Base-by-base conservation (phyloP, 371 early-diverging fungal species). In the Lichtheimia hyalospora region DNA sequence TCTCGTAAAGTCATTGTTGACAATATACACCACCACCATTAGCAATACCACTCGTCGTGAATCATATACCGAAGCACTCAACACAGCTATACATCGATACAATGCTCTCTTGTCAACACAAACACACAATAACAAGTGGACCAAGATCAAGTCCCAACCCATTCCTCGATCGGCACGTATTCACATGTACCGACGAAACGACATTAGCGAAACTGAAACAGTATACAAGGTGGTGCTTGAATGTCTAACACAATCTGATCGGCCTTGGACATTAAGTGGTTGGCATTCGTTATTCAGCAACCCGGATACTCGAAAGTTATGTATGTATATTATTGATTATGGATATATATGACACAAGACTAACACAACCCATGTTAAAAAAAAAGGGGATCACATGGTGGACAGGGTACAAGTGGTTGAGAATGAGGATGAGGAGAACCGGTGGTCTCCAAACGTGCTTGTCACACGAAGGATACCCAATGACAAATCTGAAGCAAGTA, bases 1-100 rank as follows among this genome's bases (percentile, higher is more conserved):
- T 53, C 74, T 70, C 24, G 79, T 71, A 10, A 69, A 73, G 51
- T 70, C 71, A 53, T 71, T 74, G 1, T 66, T 67, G 40, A 68
- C 68, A n/a, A 73, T 68, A 48, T 64, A 73, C 56, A 70, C 69
- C 58, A n/a, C 25, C 64, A 67, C 41, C 65, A 69, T 42, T 68
- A 70, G 24, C 63, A 68, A n/a, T 65, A 74, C 24, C 68, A 72
- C 46, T 46, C 46, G 18, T 16, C 46, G 18, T 46, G 46, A 46
- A 46, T 18, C 46, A 5, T 46, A 21, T 16, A 18, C 46, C 7
- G 18, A 46, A 21, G 46, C 46, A 21, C 46, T 46, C 46, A 46
- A 46, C 18, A 21, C 46, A n/a, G 56, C 56, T 7, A 55, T 55
- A 39, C 41, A 44, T 41, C 56, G 56, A 2, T 55, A 41, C 44